Base-by-base conservation (phyloP, 208 protist species). In the Acanthamoeba triangularis region DNA sequence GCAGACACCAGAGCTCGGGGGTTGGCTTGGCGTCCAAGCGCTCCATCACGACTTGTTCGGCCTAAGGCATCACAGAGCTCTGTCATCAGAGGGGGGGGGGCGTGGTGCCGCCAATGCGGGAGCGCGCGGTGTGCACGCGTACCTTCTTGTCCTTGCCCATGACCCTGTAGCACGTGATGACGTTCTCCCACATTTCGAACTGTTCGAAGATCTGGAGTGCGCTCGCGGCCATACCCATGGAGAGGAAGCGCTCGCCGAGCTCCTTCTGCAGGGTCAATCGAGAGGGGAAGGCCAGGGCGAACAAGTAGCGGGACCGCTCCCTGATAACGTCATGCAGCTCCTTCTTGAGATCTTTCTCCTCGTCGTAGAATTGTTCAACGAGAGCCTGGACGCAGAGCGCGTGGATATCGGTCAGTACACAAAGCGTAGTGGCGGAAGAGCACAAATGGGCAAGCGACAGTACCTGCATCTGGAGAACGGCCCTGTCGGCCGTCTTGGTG, bases 351-450 rank as follows among this genome's bases (percentile, higher is more conserved):
- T 28, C 41, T 28, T 49, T 87, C 0, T 94, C 93, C 41, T 52
- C 33, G 37, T 98, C 97, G 65, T 96, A 94, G 84, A 95, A 97
- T 94, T 98, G 97, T n/a, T 98, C 97, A 0, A 98, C 95, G 14
- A 98, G 93, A 41, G 96, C 96, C 88, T 98, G 95, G 0, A 96
- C 28, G 59, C 28, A 30, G 63, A n/a, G 16, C 54, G 56, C 56
- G 20, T 28, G 25, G 59, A 52, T 93, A 94, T 10, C 94, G 28
- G 30, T 65, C 82, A 18, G 82, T 14, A 28, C 25, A 63, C 44
- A 49, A 11, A 49, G 44, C 4, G 4, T 4, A 4, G 41, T 4
- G 54, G 5, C 13, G 13, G 25, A 28, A 28, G 56, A 63, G 56
- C 20, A 14, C 20, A 1, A 63, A 14, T 63, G 54, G 1, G n/a